These are phyloP conservation scores for Scutellaria minor DNA, from an alignment of 257 asterid genomes.

Conservation along the genomic window DNA sequence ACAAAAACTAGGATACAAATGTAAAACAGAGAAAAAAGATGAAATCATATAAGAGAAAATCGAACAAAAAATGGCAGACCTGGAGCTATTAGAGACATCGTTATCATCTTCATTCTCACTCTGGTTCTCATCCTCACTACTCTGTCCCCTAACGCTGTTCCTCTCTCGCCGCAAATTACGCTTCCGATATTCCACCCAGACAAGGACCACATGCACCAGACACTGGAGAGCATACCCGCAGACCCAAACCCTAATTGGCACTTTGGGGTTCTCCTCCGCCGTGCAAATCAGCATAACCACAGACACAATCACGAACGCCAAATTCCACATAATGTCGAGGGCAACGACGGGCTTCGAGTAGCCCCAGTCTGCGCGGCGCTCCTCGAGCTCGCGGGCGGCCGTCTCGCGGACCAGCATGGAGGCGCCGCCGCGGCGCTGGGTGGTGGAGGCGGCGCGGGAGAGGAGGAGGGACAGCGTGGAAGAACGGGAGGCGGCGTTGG, in stretches of 20 bases:
- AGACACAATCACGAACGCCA: conserved; percentile 79
- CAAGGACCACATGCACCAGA: conserved; percentile 79
- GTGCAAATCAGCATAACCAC: conserved; percentile 63
- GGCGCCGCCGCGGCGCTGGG: conserved; percentile 73
- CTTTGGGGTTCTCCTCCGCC: conserved; percentile 63
- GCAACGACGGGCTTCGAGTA: conserved; percentile 94
- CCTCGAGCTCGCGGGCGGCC: conserved; percentile 97
- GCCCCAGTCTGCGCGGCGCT: conserved; percentile 96
- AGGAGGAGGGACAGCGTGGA: conserved; percentile 67
- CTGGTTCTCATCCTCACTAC: conserved; percentile 44
- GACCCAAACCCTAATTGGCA: conserved; percentile 91
- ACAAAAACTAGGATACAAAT: not conserved
- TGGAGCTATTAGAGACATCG: conserved; percentile 41
- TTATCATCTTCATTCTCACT: conserved; percentile 55
- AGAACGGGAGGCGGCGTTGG: conserved; percentile 42
- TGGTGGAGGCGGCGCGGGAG: conserved; percentile 71
- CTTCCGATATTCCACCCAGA: conserved; percentile 71
- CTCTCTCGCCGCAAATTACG: conserved; percentile 48
- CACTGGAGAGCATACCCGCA: conserved; percentile 88
- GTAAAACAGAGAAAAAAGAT: not conserved
- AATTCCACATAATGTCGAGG: conserved; percentile 85
- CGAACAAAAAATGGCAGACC: conserved; percentile 41
- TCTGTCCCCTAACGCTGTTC: conserved; percentile 29
- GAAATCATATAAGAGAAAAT: not conserved
- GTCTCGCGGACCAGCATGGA: conserved; percentile 85